phyloP scores from a whole-genome alignment of 352 stramenopile genomes.

The Plasmopara muralis region DNA sequence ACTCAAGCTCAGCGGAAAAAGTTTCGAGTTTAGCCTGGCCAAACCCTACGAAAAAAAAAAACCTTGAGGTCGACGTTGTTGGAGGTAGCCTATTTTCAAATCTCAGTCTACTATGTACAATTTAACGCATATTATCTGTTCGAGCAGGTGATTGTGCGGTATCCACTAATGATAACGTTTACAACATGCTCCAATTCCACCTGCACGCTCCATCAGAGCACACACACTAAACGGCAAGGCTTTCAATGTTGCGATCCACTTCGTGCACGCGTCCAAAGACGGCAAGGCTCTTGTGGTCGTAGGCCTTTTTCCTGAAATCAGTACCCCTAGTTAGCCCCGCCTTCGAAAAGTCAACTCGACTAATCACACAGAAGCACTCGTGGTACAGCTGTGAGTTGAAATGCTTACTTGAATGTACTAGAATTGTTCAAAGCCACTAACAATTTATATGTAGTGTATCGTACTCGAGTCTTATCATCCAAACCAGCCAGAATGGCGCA shows the following conservation, averaged over 20 bases:
- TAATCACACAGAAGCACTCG: conserved; percentile 4
- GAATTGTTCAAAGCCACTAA: conserved; percentile 2
- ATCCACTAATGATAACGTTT: conserved; percentile 12
- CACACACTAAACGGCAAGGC: conserved; percentile 31
- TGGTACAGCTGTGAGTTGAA: conserved; percentile 25
- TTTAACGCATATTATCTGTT: conserved; percentile 8
- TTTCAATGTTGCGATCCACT: conserved; percentile 35
- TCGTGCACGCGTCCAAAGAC: conserved; percentile 32
- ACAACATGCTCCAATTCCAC: conserved; percentile 35
- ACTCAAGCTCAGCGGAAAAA: conserved; percentile 18
- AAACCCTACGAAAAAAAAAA: conserved; percentile 15
- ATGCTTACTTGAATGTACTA: background rate
- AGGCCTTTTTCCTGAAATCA: conserved; percentile 22
- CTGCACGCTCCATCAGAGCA: conserved; percentile 40
- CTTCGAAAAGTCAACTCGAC: conserved; percentile 24
- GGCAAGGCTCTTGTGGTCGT: conserved; percentile 30
- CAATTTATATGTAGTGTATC: conserved; percentile 20
- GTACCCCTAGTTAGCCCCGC: conserved; percentile 20
- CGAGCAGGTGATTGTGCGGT: conserved; percentile 15
- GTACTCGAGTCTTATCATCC: conserved; percentile 24
- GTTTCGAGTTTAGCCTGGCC: conserved; percentile 17
- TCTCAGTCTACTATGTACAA: background rate
- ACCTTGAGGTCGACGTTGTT: conserved; percentile 18
- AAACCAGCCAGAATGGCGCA: conserved; percentile 6
- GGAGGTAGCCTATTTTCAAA: conserved; percentile 2